Evolutionary conservation across 2,329 filamentous ascomycete genomes (phyloP).

Genomic region (Ophiostoma piceae): DNA sequence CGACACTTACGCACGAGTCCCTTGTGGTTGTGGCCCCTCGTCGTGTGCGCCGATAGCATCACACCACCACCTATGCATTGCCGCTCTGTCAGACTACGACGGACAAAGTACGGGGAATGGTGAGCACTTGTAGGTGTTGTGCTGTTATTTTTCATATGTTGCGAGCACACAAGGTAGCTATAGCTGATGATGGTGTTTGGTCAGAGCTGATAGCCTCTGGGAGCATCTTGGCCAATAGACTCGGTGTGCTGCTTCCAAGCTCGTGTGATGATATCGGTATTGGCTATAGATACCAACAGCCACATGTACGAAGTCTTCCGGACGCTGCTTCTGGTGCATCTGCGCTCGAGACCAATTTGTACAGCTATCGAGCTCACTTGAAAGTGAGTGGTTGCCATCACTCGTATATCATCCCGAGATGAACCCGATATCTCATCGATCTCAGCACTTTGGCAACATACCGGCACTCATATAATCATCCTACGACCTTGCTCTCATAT

Average conservation of each 20-base stretch:
- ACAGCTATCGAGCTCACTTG: background rate
- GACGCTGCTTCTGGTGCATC: background rate
- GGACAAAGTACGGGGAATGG: background rate
- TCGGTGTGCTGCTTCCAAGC: background rate
- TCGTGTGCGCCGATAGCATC: background rate
- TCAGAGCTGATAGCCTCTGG: background rate
- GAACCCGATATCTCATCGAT: too few relatives aligned
- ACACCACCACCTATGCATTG: background rate
- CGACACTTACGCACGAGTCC: slow-evolving; percentile 8
- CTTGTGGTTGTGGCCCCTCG: background rate
- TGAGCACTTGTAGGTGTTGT: background rate
- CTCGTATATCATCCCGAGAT: too few relatives aligned
- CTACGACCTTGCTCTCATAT: background rate
- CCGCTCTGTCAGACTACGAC: slow-evolving; percentile 2
- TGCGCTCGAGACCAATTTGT: background rate
- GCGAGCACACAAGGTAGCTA: background rate
- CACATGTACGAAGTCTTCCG: background rate
- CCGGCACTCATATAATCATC: too few relatives aligned
- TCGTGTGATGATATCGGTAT: background rate
- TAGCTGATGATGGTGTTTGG: background rate
- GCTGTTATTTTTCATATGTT: background rate
- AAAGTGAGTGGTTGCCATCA: background rate
- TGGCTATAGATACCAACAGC: background rate
- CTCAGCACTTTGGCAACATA: too few relatives aligned
- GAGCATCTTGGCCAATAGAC: background rate